Percentiles rank a stretch among this genome's conserved stretches.
These are phyloP conservation scores for Coemansia sp. DNA, from an alignment of 192 early-diverging fungal genomes.

Conservation along the genomic window DNA sequence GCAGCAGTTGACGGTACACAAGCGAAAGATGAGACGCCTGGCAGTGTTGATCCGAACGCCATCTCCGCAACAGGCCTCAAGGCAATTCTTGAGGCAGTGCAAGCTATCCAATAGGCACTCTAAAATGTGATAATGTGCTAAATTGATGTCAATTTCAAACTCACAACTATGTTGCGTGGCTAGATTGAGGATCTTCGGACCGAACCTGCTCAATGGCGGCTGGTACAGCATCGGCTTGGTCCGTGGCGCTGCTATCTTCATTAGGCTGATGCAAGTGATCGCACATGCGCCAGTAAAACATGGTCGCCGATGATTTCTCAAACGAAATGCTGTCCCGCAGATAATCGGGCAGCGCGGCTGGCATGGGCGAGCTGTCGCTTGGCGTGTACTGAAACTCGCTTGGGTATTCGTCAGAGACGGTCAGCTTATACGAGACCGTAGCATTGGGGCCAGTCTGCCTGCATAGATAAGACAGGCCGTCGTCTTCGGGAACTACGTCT, in stretches of 20 bases:
- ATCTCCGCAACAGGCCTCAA: background rate
- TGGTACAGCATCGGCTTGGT: background rate
- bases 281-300: conserved; percentile 57
- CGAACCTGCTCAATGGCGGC: background rate
- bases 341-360: conserved; percentile 38
- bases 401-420: conserved; percentile 45
- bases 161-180: background rate
- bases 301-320: conserved; percentile 32
- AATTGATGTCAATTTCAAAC: background rate
- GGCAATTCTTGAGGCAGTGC: conserved; percentile 2
- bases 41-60: background rate
- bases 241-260: background rate
- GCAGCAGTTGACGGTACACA: background rate
- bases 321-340: conserved; percentile 51
- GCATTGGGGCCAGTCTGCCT: conserved; percentile 31
- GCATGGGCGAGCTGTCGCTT: conserved; percentile 14
- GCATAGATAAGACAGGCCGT: conserved; percentile 51
- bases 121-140: background rate
- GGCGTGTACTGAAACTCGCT: conserved; percentile 53
- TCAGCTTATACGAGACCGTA: conserved; percentile 38
- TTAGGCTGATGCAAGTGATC: conserved; percentile 31
- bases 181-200: background rate
- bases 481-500: conserved; percentile 47
- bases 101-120: background rate
- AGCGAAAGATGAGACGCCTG: background rate